Conservation (phyloP, 1,284 basidiomycete species). For the Marasmius fiardii region DNA sequence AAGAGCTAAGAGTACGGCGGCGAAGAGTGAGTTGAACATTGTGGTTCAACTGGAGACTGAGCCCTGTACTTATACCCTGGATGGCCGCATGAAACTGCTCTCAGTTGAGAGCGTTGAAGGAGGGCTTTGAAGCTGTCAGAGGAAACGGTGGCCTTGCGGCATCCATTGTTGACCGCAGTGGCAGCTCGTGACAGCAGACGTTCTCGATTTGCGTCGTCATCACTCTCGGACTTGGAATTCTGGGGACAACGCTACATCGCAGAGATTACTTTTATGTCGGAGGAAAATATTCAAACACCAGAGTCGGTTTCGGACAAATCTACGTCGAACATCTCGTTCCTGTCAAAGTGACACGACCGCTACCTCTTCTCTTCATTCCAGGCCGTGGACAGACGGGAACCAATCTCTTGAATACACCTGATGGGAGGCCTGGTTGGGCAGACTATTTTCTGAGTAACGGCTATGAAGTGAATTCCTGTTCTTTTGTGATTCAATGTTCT, state of each 20-base stretch:
- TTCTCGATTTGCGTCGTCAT: too few relatives aligned
- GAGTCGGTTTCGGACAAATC: slow-evolving; percentile 27
- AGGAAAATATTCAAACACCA: slow-evolving; percentile 22
- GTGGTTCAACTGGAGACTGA: too few relatives aligned
- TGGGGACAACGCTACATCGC: slow-evolving; percentile 26
- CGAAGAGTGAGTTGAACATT: too few relatives aligned
- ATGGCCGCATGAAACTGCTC: too few relatives aligned
- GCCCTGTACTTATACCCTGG: too few relatives aligned
- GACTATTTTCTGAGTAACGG: slow-evolving; percentile 32
- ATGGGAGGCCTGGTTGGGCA: slow-evolving; percentile 32
- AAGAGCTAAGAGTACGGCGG: too few relatives aligned
- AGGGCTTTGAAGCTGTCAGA: too few relatives aligned
- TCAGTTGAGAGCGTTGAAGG: too few relatives aligned
- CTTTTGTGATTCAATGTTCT: not conserved
- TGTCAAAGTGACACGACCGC: slow-evolving; percentile 21
- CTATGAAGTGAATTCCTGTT: slow-evolving; percentile 28
- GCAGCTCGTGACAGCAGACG: too few relatives aligned
- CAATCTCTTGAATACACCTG: slow-evolving; percentile 33
- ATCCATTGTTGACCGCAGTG: too few relatives aligned
- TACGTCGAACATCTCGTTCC: slow-evolving; percentile 33
- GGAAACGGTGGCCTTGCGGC: too few relatives aligned
- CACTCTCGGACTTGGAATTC: not conserved
- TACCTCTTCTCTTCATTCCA: slow-evolving; percentile 21
- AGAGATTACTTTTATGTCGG: slow-evolving; percentile 33
- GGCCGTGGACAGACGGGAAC: slow-evolving; percentile 35